These are phyloP conservation scores for Cudoniella acicularis DNA, from an alignment of 495 filamentous ascomycete genomes.

Conservation along the genomic window DNA sequence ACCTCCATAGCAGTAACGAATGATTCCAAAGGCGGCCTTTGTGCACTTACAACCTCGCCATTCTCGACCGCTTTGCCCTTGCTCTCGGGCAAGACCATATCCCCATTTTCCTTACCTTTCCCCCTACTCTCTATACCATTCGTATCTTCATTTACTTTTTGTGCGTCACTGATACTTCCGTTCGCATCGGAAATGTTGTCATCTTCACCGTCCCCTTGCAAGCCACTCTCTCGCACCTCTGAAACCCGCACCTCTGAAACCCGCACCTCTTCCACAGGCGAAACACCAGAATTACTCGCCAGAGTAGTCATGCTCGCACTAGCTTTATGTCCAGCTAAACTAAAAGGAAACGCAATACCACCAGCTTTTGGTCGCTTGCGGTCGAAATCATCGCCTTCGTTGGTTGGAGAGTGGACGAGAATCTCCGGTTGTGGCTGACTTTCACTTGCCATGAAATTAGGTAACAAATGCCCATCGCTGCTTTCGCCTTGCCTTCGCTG, in stretches of 20 bases:
- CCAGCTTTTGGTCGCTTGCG: slow-evolving; percentile 45
- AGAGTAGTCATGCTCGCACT: slow-evolving; percentile 54
- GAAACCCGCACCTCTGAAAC: slow-evolving; percentile 13
- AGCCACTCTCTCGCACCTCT: too few species aligned
- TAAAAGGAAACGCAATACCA: slow-evolving; percentile 51
- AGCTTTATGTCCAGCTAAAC: slow-evolving; percentile 42
- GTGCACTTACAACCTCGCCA: slow-evolving; percentile 13
- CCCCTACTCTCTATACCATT: neutral
- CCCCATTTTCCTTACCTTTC: neutral
- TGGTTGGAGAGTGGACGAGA: slow-evolving; percentile 16
- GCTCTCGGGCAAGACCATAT: neutral
- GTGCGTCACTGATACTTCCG: too few species aligned
- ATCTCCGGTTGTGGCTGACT: neutral
- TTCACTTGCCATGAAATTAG: slow-evolving; percentile 1
- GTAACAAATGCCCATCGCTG: neutral
- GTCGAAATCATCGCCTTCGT: slow-evolving; percentile 25
- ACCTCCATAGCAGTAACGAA: slow-evolving; percentile 17
- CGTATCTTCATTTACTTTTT: too few species aligned
- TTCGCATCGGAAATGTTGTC: too few species aligned
- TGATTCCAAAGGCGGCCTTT: slow-evolving; percentile 19
- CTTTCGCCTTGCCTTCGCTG: neutral
- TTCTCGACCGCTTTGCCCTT: slow-evolving; percentile 12
- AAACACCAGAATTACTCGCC: slow-evolving; percentile 7
- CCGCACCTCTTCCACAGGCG: slow-evolving; percentile 12
- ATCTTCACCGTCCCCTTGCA: too few species aligned